Evolutionary conservation across 768 basidiomycete species (phyloP), one percentile per base, ranked within the genome.

Genomic region (Panellus pusillus): DNA sequence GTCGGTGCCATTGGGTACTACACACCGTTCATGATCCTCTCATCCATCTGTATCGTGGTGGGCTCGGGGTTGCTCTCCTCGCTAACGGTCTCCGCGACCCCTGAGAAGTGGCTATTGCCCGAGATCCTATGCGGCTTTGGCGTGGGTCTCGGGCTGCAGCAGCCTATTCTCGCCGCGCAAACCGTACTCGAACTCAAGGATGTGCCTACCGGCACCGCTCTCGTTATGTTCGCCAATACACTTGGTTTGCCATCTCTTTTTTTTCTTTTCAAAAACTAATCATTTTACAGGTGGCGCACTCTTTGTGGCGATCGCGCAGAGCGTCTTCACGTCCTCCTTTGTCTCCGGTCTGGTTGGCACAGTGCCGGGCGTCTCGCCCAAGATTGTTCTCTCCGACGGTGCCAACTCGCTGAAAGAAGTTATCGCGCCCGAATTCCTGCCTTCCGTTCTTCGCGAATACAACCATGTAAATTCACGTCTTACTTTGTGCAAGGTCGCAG

Each of bases 1-100:
- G 68, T 79, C 31, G 68, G 63, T 17, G 44, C 63, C n/a, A 65
- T 69, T 0, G 66, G 71, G 6, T 62, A 66, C 29, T 81, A 79
- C 62, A 50, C 70, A 8, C 69, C 69, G 0, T 72, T 59, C n/a
- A 43, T 60, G 50, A 36, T 57, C 28, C 19, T 50, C 27, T 61
- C 60, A 9, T 75, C 75, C 71, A 53, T 54, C 1, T 42, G 74
- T 4, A 62, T 67, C n/a, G 50, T 69, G 31, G 39, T 74, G 20
- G 74, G 77, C 8, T 64, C 73, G 19, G 71, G 71, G 5, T 42
- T 79, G 6, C 47, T 79, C 18, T 66, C 63, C 11, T 60, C 68
- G 0, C 54, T 76, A 17, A 51, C 58, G 5, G 58, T 56, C 4
- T 40, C 67, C 31, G 68, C 63, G 29, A 53, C 57, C 1, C 40